phyloP scores from a whole-genome alignment of 106 monocot genomes.

The Phalaenopsis aphrodite region DNA sequence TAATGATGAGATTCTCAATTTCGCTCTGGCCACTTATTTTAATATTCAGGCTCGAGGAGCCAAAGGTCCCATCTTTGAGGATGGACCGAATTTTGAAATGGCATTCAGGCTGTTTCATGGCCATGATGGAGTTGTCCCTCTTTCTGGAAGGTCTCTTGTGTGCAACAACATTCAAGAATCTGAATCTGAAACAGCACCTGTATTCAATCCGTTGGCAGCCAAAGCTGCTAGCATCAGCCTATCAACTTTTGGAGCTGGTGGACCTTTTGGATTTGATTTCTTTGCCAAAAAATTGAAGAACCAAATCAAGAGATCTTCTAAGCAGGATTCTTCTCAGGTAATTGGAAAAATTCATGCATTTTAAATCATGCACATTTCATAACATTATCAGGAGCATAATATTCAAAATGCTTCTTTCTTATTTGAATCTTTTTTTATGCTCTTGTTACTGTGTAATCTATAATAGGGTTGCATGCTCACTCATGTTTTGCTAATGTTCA shows the following conservation, averaged over 20 bases:
- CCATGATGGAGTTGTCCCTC: constrained; percentile 69
- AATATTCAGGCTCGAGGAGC: constrained; percentile 36
- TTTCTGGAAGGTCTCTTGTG: constrained; percentile 34
- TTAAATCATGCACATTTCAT: not conserved
- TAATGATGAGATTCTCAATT: not conserved
- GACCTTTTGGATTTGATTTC: constrained; percentile 75
- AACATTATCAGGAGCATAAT: not conserved
- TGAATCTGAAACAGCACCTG: constrained; percentile 18
- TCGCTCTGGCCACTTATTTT: not conserved
- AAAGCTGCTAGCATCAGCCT: constrained; percentile 88
- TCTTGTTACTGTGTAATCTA: not conserved
- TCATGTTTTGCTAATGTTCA: not conserved
- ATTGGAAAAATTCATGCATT: not conserved
- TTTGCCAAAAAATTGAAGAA: constrained; percentile 71
- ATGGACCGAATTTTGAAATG: constrained; percentile 80
- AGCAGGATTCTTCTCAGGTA: constrained; percentile 13
- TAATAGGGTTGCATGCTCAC: not conserved
- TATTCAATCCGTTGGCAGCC: constrained; percentile 79
- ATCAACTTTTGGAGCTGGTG: constrained; percentile 69
- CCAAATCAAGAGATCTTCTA: constrained; percentile 44
- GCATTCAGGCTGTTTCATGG: constrained; percentile 90
- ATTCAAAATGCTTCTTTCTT: not conserved
- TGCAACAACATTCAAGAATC: constrained; percentile 16
- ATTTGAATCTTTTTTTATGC: not conserved
- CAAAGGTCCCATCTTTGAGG: constrained; percentile 94